These are phyloP conservation scores for Fraxinus nigra DNA, from an alignment of 305 asterid genomes.

Conservation along the genomic window DNA sequence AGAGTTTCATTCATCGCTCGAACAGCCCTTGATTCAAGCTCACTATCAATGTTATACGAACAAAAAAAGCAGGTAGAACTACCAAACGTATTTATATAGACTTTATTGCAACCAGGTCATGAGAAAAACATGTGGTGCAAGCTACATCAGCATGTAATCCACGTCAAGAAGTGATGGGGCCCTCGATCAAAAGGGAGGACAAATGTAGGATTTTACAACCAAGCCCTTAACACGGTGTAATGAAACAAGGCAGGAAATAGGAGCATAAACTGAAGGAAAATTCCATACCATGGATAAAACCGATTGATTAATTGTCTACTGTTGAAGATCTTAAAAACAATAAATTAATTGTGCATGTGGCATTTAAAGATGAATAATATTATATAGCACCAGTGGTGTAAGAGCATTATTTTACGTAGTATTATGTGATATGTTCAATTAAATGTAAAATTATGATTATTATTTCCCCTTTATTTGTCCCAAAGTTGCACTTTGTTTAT, in stretches of 20 bases:
- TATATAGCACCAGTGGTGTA: background rate
- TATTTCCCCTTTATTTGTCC: background rate
- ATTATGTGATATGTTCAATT: background rate
- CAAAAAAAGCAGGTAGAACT: constrained; percentile 17
- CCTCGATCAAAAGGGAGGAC: constrained; percentile 1
- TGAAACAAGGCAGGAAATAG: constrained; percentile 2
- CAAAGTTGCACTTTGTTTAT: constrained; percentile 3
- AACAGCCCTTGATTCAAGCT: constrained; percentile 65
- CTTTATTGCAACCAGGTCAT: constrained; percentile 1
- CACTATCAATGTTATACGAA: constrained; percentile 17
- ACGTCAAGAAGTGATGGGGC: constrained; percentile 12
- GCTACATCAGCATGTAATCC: constrained; percentile 20
- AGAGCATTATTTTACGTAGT: background rate
- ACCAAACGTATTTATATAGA: constrained; percentile 19
- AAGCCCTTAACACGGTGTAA: background rate
- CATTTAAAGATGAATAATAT: background rate
- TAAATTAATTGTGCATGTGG: background rate
- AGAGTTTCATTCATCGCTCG: constrained; percentile 70
- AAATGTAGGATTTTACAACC: background rate
- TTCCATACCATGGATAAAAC: background rate
- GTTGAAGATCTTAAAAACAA: background rate
- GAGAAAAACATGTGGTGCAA: constrained; percentile 1
- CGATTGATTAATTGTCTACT: background rate
- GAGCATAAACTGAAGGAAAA: background rate
- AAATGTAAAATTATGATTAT: background rate